Evolutionary conservation across 2,329 filamentous ascomycete genomes (phyloP), one percentile per base, ranked within the genome.

Genomic region (Nemania sp.): DNA sequence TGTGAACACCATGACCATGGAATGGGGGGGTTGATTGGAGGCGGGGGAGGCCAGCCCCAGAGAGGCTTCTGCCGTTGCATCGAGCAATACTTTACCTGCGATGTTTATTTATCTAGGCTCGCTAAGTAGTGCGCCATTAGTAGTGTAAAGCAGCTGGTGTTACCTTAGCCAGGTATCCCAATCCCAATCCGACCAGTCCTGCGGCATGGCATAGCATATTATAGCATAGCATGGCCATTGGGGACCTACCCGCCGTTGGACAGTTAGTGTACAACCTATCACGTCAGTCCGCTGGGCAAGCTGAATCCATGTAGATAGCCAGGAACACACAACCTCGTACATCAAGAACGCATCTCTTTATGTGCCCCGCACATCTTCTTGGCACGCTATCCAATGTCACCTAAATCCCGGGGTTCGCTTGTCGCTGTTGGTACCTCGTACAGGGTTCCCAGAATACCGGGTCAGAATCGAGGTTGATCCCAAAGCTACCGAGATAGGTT

Each of bases 351-450:
- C 53, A 53, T 35, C 53, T 53, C 58, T 25, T 48, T 46, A 54
- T 18, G 40, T 42, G 46, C 53, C 54, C 54, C 37, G 62, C 55
- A 62, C 55, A 56, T 59, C 50, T 17, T 57, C 59, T 62, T 64
- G 58, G 61, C 61, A 39, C 50, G 46, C 12, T 58, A n/a, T 54
- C 35, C 29, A 55, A 53, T 50, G 55, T 55, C 57, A 52, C 54
- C 53, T 52, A 54, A 57, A 37, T 53, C 34, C 55, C 12, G 49
- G 53, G 47, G 62, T 62, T 64, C 55, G 59, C 62, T 64, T 62
- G 52, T 59, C 32, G 49, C 49, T n/a, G 58, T 59, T 62, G 39
- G 52, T 56, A n/a, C n/a, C n/a, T n/a, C n/a, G n/a, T 52, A 45
- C n/a, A 39, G 54, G 47, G 43, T 62, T 63, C 47, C 62, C 59